Percentiles rank a stretch among this genome's conserved stretches.
Conservation (phyloP, 352 stramenopile species). For the Pythium scleroteichum region DNA sequence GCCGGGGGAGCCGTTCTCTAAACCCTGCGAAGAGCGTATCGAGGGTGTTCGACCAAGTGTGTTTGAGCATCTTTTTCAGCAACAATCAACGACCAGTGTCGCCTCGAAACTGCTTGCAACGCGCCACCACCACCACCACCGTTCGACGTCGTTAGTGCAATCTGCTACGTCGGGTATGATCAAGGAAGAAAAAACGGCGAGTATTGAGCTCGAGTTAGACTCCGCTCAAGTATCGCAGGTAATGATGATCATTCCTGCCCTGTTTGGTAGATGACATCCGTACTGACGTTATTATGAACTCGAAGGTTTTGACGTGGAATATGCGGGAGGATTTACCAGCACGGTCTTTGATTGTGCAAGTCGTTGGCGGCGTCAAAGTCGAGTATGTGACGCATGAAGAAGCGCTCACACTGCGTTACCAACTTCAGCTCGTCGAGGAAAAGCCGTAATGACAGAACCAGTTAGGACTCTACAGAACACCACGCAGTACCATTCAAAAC, state of each 20-base stretch:
- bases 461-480: constrained; percentile 2
- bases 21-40: constrained; percentile 55
- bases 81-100: constrained; percentile 38
- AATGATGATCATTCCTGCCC: not conserved
- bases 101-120: constrained; percentile 23
- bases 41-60: constrained; percentile 64
- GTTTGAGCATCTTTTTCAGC: constrained; percentile 61
- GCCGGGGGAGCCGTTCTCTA: constrained; percentile 13
- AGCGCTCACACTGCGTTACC: constrained; percentile 30
- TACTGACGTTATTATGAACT: not conserved
- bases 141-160: constrained; percentile 9
- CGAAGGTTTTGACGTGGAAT: constrained; percentile 25
- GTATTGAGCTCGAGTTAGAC: constrained; percentile 24
- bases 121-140: constrained; percentile 23
- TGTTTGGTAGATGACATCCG: not conserved
- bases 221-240: constrained; percentile 19
- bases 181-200: constrained; percentile 23
- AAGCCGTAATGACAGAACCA: constrained; percentile 15
- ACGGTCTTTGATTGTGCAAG: constrained; percentile 21
- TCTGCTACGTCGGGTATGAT: constrained; percentile 14
- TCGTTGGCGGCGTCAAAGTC: constrained; percentile 20
- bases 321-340: constrained; percentile 20
- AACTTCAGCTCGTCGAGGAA: constrained; percentile 25
- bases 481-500: constrained; percentile 2
- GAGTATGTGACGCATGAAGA: constrained; percentile 32